Percentiles rank a stretch among this genome's conserved stretches.
Conservation (phyloP, 371 early-diverging fungal genomes). For the Blakeslea trispora region DNA sequence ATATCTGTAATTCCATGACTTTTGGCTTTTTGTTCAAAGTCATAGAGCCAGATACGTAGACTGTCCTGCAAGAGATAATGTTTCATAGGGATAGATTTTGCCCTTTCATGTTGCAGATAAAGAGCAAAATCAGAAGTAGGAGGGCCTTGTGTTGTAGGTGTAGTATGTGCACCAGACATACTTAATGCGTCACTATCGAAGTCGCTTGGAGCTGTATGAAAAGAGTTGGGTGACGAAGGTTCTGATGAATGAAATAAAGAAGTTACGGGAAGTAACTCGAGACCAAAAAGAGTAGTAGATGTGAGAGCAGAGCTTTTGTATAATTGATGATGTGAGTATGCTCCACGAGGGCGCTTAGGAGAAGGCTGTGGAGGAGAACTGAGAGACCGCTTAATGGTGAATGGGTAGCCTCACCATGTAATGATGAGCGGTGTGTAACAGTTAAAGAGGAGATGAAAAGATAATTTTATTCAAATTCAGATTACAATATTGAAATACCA, state of each 20-base stretch:
- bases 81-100: slow-evolving; percentile 7
- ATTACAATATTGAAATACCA: no score
- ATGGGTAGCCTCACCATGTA: slow-evolving; percentile 6
- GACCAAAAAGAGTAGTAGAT: no score
- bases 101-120: slow-evolving; percentile 4
- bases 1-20: slow-evolving; percentile 3
- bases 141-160: not conserved
- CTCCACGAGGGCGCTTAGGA: not conserved
- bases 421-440: not conserved
- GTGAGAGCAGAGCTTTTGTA: no score
- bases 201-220: not conserved
- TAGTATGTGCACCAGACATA: no score
- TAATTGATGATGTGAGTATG: not conserved
- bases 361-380: not conserved
- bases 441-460: no score
- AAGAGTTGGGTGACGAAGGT: not conserved
- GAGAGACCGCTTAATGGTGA: slow-evolving; percentile 3
- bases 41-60: not conserved
- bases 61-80: not conserved
- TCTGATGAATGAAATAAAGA: not conserved
- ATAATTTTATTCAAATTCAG: no score
- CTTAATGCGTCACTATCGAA: no score
- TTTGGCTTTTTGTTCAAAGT: not conserved
- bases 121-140: slow-evolving; percentile 4
- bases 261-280: not conserved